Conservation (phyloP, 179 eudicot species). For the Corrigiola litoralis region DNA sequence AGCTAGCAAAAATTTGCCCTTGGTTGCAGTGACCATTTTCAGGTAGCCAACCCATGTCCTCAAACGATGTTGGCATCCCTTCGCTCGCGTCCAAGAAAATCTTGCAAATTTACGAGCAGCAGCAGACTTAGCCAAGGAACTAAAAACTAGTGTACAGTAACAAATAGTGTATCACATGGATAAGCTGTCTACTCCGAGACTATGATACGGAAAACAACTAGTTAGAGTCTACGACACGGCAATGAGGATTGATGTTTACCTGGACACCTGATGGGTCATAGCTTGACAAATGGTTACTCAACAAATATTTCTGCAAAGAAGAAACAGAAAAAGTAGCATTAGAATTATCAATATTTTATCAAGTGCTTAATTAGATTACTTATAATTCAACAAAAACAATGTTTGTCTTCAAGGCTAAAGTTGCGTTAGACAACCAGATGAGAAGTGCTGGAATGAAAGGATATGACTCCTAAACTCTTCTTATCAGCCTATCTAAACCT, state of each 20-base stretch:
- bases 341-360: neutral
- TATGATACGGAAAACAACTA: too few relatives aligned
- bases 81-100: constrained; percentile 42
- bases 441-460: too few relatives aligned
- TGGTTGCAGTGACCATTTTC: constrained; percentile 31
- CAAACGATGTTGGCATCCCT: constrained; percentile 43
- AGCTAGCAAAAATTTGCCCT: constrained; percentile 25
- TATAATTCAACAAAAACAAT: neutral
- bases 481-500: neutral
- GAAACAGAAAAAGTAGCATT: neutral
- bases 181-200: too few relatives aligned
- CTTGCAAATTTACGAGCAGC: constrained; percentile 7
- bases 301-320: constrained; percentile 37
- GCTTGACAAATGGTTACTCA: constrained; percentile 31
- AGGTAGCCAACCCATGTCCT: constrained; percentile 35
- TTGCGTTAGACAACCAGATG: neutral
- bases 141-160: too few relatives aligned
- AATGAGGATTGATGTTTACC: constrained; percentile 22
- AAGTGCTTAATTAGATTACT: too few relatives aligned
- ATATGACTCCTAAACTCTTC: neutral
- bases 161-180: neutral
- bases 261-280: constrained; percentile 35
- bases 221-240: too few relatives aligned
- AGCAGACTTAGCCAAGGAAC: neutral
- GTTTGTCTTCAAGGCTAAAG: neutral